A percentile compares a stretch with the other conserved stretches of the same genome.
Evolutionary conservation across 1,139 yeast genomes (phyloP).

Genomic region (Taphrina communis): DNA sequence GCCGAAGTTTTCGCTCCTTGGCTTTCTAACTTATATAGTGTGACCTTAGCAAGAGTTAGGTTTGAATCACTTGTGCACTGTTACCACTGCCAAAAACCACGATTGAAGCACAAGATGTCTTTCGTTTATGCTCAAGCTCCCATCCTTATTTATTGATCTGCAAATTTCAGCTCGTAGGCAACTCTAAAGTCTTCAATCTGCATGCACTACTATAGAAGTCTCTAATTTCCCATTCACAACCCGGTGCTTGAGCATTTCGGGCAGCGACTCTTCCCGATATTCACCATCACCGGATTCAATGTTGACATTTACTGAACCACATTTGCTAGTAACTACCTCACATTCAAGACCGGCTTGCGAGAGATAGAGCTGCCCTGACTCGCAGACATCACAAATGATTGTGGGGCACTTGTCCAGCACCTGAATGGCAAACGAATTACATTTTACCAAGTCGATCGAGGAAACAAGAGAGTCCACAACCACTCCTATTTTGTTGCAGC

Average conservation of each 20-base stretch:
- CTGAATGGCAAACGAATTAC: constrained; percentile 81
- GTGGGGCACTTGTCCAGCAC: constrained; percentile 79
- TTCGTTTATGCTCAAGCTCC: too few relatives aligned
- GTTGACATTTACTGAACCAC: constrained; percentile 83
- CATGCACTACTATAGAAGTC: constrained; percentile 64
- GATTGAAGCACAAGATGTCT: too few relatives aligned
- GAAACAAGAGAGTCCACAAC: constrained; percentile 85
- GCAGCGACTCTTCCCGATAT: constrained; percentile 76
- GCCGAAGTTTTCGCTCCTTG: too few relatives aligned
- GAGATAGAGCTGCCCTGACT: constrained; percentile 81
- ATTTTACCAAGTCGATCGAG: constrained; percentile 85
- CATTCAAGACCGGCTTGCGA: constrained; percentile 70
- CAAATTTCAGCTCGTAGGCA: background rate
- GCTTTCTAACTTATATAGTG: too few relatives aligned
- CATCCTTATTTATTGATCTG: too few relatives aligned
- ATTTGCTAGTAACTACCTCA: constrained; percentile 80
- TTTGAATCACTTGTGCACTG: too few relatives aligned
- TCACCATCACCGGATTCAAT: constrained; percentile 70
- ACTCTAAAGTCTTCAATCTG: constrained; percentile 6
- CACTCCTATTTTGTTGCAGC: constrained; percentile 72
- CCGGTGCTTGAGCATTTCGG: constrained; percentile 83
- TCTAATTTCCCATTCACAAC: constrained; percentile 58
- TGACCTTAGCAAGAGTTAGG: too few relatives aligned
- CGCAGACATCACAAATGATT: constrained; percentile 84
- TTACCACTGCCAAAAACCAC: too few relatives aligned